Conservation (phyloP, 2,329 filamentous ascomycete genomes). For the Alternaria panax region DNA sequence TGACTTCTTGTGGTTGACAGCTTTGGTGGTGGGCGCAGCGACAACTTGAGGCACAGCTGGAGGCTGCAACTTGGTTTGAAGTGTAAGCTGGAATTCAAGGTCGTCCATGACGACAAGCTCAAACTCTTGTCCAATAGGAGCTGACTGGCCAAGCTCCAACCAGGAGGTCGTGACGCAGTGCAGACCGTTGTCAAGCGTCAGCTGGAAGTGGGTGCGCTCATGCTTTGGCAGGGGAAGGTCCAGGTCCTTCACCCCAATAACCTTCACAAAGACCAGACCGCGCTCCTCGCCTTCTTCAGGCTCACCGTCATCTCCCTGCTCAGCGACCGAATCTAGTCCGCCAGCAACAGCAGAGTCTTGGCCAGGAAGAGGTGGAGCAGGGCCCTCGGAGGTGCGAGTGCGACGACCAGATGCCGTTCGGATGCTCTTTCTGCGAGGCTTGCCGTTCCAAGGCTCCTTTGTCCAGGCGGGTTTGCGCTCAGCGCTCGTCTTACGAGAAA, state of each 20-base stretch:
- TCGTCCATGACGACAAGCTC: constrained; percentile 97
- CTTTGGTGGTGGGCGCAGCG: constrained; percentile 68
- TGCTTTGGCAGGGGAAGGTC: constrained; percentile 90
- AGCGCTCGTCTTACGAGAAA: constrained; percentile 79
- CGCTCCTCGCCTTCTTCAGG: constrained; percentile 84
- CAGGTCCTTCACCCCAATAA: constrained; percentile 96
- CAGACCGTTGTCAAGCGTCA: constrained; percentile 97
- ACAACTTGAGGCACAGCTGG: constrained; percentile 60
- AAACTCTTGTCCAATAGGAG: constrained; percentile 97
- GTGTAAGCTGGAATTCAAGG: constrained; percentile 96
- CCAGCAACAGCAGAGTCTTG: constrained; percentile 80
- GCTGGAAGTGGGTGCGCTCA: constrained; percentile 89
- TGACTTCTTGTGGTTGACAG: constrained; percentile 76
- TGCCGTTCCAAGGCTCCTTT: constrained; percentile 95
- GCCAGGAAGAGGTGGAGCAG: constrained; percentile 83
- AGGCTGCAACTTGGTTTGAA: constrained; percentile 92
- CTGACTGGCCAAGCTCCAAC: constrained; percentile 89
- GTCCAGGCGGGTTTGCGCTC: constrained; percentile 80
- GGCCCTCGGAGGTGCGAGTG: constrained; percentile 63
- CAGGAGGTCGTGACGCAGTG: constrained; percentile 97
- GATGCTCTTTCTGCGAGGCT: constrained; percentile 71
- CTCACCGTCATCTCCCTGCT: constrained; percentile 70
- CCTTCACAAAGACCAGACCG: constrained; percentile 94
- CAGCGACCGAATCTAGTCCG: constrained; percentile 68
- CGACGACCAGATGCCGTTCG: constrained; percentile 66